Conservation (phyloP, 345 rosid species). For the Barbarea vulgaris region DNA sequence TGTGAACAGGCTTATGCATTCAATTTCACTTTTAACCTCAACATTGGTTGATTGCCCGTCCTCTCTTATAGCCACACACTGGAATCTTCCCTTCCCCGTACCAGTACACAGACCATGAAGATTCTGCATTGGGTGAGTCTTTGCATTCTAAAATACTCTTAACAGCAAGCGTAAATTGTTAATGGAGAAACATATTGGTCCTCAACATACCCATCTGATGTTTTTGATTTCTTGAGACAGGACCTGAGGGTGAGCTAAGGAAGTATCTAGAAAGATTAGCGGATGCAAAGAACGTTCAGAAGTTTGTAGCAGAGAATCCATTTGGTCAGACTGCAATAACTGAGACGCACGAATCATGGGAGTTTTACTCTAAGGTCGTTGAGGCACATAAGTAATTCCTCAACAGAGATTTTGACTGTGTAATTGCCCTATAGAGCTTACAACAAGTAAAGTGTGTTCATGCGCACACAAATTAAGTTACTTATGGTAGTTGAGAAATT, state of each 20-base stretch:
- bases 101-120: conserved; percentile 42
- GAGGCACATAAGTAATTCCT: conserved; percentile 2
- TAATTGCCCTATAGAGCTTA: not conserved
- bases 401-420: not conserved
- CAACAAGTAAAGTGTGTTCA: not conserved
- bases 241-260: conserved; percentile 77
- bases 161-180: not conserved
- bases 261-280: conserved; percentile 68
- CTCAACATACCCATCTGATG: not conserved
- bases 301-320: conserved; percentile 67
- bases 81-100: conserved; percentile 79
- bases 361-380: conserved; percentile 53
- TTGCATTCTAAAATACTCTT: not conserved
- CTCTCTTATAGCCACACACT: conserved; percentile 58
- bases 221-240: conserved; percentile 44
- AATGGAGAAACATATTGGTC: conserved; percentile 13
- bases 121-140: conserved; percentile 76
- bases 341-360: conserved; percentile 57
- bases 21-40: not conserved
- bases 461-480: not conserved
- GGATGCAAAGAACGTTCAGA: conserved; percentile 56
- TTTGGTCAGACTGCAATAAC: conserved; percentile 78
- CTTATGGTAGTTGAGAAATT: not conserved
- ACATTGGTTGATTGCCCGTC: not conserved
- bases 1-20: conserved; percentile 15